A percentile compares a stretch with the other conserved stretches of the same genome.
Evolutionary conservation across 352 stramenopile species (phyloP).

Genomic region (Phytophthora foliorum): DNA sequence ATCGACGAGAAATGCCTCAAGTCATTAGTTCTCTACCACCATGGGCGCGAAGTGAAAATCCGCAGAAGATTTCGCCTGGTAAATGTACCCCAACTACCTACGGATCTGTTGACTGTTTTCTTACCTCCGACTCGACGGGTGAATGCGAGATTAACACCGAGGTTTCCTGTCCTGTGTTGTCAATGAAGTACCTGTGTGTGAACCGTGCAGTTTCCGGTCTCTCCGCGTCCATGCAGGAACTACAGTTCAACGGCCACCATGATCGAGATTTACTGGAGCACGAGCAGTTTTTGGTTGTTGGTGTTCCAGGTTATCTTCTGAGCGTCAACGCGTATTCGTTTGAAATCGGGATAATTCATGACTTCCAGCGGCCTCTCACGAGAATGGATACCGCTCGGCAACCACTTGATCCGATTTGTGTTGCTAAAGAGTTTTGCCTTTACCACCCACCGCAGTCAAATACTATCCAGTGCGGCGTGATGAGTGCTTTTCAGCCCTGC

Average conservation of each 20-base stretch:
- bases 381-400: background rate
- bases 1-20: conserved; percentile 57
- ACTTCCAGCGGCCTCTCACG: conserved; percentile 51
- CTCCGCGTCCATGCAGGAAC: background rate
- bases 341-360: conserved; percentile 60
- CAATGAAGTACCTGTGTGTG: conserved; percentile 60
- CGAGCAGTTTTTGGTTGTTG: conserved; percentile 67
- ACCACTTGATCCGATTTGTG: conserved; percentile 38
- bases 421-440: conserved; percentile 73
- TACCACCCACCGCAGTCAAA: conserved; percentile 28
- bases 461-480: conserved; percentile 49
- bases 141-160: conserved; percentile 32
- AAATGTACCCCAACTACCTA: background rate
- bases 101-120: background rate
- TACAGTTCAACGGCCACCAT: conserved; percentile 58
- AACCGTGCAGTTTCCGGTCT: conserved; percentile 1
- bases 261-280: conserved; percentile 60
- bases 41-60: conserved; percentile 67
- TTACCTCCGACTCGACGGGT: conserved; percentile 1
- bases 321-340: conserved; percentile 78
- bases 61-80: conserved; percentile 29
- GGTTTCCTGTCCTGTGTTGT: conserved; percentile 56
- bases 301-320: conserved; percentile 58
- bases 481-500: conserved; percentile 77
- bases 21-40: conserved; percentile 75